phyloP scores from a whole-genome alignment of 2,329 filamentous ascomycete species.

The Geosmithia flava region DNA sequence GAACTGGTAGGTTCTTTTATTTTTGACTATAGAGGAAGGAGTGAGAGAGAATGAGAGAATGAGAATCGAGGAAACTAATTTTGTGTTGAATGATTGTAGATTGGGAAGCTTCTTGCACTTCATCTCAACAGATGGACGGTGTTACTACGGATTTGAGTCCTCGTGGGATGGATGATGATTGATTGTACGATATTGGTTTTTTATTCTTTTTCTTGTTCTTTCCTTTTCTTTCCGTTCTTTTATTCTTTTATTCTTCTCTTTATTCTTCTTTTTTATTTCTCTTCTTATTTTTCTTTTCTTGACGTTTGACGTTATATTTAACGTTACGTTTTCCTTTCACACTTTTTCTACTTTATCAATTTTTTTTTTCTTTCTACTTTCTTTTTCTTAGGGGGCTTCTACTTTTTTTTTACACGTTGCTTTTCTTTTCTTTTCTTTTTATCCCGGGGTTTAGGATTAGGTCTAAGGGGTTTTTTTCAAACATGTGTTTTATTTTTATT shows the following conservation, averaged over 20 bases:
- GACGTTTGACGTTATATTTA: not conserved
- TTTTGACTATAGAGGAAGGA: too few species aligned
- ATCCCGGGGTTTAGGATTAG: not conserved
- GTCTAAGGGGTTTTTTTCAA: too few species aligned
- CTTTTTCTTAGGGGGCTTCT: not conserved
- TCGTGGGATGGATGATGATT: conserved; percentile 22
- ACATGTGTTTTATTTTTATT: too few species aligned
- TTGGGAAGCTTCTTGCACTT: conserved; percentile 42
- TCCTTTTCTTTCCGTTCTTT: not conserved
- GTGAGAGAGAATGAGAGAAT: too few species aligned
- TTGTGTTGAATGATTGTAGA: conserved; percentile 21
- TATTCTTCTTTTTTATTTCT: too few species aligned
- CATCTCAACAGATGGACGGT: conserved; percentile 42
- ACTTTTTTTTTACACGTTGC: not conserved
- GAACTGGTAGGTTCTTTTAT: conserved; percentile 35
- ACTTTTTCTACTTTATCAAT: not conserved
- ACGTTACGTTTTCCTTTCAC: not conserved
- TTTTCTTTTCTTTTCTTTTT: conserved; percentile 1
- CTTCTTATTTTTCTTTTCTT: conserved; percentile 1
- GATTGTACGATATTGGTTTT: not conserved
- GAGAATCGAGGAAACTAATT: conserved; percentile 6
- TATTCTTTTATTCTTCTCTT: not conserved
- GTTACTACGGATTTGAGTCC: conserved; percentile 29
- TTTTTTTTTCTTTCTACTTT: not conserved
- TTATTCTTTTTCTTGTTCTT: conserved; percentile 1